Conservation (phyloP, 352 stramenopile genomes). For the Globisporangium polare region DNA sequence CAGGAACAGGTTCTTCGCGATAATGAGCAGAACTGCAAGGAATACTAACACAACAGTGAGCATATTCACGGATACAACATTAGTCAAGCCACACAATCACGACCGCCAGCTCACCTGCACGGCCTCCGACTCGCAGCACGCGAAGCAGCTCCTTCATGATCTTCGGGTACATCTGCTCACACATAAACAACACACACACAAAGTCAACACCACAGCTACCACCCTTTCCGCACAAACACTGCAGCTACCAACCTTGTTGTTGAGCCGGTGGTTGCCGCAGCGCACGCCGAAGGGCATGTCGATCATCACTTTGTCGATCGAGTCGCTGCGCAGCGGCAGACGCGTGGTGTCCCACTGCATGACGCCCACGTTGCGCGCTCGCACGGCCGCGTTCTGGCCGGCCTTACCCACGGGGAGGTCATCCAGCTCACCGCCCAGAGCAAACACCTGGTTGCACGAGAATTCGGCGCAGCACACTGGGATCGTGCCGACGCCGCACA, state of each 20-base stretch:
- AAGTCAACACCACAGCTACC: background rate
- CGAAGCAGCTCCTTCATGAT: constrained; percentile 68
- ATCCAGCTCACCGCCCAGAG: constrained; percentile 65
- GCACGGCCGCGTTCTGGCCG: constrained; percentile 36
- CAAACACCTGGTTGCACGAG: constrained; percentile 47
- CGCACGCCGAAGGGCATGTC: constrained; percentile 79
- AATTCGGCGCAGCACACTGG: constrained; percentile 57
- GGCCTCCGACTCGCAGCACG: constrained; percentile 48
- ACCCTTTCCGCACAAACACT: background rate
- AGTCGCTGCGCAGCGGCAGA: constrained; percentile 48
- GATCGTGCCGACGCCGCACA: constrained; percentile 80
- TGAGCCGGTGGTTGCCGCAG: constrained; percentile 63
- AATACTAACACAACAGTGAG: background rate
- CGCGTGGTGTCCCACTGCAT: constrained; percentile 60
- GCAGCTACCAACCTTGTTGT: constrained; percentile 46
- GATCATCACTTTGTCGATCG: constrained; percentile 63
- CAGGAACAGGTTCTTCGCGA: constrained; percentile 77
- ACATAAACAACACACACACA: background rate
- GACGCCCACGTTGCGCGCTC: constrained; percentile 41
- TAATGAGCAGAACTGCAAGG: constrained; percentile 54
- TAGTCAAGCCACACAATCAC: background rate
- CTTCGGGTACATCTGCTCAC: constrained; percentile 62
- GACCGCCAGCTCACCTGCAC: constrained; percentile 28
- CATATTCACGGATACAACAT: background rate
- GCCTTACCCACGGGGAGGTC: constrained; percentile 48